Evolutionary conservation across 495 filamentous ascomycete genomes (phyloP).

Genomic region (Trichoderma erinaceum): DNA sequence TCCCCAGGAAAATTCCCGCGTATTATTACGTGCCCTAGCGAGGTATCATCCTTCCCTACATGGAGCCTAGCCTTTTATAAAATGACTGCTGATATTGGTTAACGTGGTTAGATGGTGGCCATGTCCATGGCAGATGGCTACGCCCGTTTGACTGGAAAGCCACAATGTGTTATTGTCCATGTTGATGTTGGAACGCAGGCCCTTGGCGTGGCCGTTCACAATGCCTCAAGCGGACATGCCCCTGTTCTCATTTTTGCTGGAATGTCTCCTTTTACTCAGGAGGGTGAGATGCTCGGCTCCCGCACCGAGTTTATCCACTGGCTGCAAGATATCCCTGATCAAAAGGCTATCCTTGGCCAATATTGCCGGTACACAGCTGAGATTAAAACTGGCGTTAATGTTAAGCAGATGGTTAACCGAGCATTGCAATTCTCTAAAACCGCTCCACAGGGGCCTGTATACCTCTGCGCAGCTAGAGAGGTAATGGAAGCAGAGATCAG

Average conservation of each 20-base stretch:
- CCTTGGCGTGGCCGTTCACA: conserved; percentile 82
- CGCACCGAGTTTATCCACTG: conserved; percentile 96
- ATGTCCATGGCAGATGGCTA: conserved; percentile 96
- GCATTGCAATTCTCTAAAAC: conserved; percentile 80
- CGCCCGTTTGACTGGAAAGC: conserved; percentile 75
- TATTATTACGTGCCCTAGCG: conserved; percentile 91
- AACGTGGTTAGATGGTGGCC: conserved; percentile 72
- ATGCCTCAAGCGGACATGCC: conserved; percentile 76
- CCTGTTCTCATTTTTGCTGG: conserved; percentile 91
- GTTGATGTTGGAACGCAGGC: conserved; percentile 96
- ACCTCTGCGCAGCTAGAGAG: conserved; percentile 77
- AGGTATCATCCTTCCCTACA: conserved; percentile 43
- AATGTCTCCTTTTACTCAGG: conserved; percentile 79
- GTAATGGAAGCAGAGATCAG: conserved; percentile 88
- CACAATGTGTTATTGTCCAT: conserved; percentile 90
- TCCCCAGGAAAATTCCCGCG: conserved; percentile 62
- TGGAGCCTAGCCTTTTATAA: neutral
- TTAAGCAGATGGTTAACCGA: conserved; percentile 93
- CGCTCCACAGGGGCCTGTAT: conserved; percentile 80
- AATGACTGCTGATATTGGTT: neutral
- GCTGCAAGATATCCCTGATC: conserved; percentile 94
- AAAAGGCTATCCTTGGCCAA: conserved; percentile 84
- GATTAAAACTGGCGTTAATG: conserved; percentile 84
- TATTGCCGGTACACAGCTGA: conserved; percentile 89
- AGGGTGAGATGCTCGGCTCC: conserved; percentile 83